These are phyloP conservation scores for Pyrenopolyporus hunteri DNA, from an alignment of 495 filamentous ascomycete genomes.

Conservation along the genomic window DNA sequence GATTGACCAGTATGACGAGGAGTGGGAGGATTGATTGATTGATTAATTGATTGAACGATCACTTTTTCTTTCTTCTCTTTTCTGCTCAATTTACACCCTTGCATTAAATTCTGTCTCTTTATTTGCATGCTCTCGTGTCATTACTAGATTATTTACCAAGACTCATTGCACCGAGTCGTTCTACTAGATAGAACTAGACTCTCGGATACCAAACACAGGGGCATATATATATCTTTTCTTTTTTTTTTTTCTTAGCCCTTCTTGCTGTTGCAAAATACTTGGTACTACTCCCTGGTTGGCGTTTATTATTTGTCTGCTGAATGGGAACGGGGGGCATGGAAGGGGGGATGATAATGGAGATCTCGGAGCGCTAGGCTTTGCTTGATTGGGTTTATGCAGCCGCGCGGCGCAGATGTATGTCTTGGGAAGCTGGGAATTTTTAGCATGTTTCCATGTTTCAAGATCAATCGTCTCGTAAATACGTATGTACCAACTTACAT, in stretches of 20 bases:
- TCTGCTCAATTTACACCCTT: background rate
- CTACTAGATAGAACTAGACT: conserved; percentile 25
- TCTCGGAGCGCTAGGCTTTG: conserved; percentile 2
- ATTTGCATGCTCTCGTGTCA: conserved; percentile 7
- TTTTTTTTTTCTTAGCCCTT: background rate
- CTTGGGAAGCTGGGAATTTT: conserved; percentile 35
- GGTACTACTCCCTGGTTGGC: background rate
- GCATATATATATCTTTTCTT: background rate
- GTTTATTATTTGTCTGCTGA: background rate
- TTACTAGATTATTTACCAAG: conserved; percentile 2
- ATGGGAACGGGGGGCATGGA: background rate
- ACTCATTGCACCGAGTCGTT: background rate
- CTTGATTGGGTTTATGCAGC: conserved; percentile 14
- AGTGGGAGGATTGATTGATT: conserved; percentile 67
- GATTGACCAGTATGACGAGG: conserved; percentile 96
- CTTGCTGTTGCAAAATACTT: background rate
- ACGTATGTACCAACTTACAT: too few species aligned
- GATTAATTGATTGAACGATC: conserved; percentile 46
- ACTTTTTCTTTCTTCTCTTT: conserved; percentile 2
- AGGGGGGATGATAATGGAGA: conserved; percentile 8
- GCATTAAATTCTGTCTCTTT: background rate
- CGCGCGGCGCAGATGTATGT: conserved; percentile 27
- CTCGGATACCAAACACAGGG: background rate
- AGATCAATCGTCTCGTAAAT: conserved; percentile 8
- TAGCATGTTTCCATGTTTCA: conserved; percentile 39